A percentile compares a stretch with the other conserved stretches of the same genome.
Evolutionary conservation across 345 rosid species (phyloP).

Genomic region (Salix brachista): DNA sequence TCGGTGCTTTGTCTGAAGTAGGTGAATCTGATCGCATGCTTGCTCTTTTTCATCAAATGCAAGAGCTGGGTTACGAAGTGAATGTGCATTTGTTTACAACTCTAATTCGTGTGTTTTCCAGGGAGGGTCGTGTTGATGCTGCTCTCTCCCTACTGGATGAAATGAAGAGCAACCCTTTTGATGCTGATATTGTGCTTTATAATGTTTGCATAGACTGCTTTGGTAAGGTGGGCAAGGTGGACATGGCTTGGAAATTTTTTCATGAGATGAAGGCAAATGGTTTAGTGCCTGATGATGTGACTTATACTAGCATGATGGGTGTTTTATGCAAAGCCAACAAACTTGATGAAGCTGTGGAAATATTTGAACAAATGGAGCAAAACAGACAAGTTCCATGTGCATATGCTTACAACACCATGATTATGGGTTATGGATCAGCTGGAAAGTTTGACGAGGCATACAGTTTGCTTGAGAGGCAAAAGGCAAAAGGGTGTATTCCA

Average conservation of each 20-base stretch:
- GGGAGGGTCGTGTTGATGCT: slow-evolving; percentile 72
- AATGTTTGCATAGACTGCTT: slow-evolving; percentile 95
- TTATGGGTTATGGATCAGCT: slow-evolving; percentile 87
- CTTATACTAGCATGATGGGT: slow-evolving; percentile 86
- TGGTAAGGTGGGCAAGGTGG: slow-evolving; percentile 84
- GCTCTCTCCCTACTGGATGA: slow-evolving; percentile 86
- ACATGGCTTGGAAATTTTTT: slow-evolving; percentile 98
- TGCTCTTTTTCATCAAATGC: slow-evolving; percentile 82
- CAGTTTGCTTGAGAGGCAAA: slow-evolving; percentile 72
- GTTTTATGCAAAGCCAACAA: slow-evolving; percentile 78
- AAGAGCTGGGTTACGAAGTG: slow-evolving; percentile 90
- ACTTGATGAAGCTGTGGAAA: slow-evolving; percentile 75
- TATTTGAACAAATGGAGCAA: slow-evolving; percentile 77
- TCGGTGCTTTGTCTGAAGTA: slow-evolving; percentile 69
- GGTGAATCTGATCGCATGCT: slow-evolving; percentile 67
- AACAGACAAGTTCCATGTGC: slow-evolving; percentile 69
- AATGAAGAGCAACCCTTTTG: slow-evolving; percentile 71
- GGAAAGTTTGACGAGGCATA: slow-evolving; percentile 86
- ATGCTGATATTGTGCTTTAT: slow-evolving; percentile 82
- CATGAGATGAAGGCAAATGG: slow-evolving; percentile 76
- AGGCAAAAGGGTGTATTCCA: slow-evolving; percentile 83
- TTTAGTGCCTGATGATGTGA: slow-evolving; percentile 80
- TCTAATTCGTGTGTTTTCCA: slow-evolving; percentile 72
- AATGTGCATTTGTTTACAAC: slow-evolving; percentile 82
- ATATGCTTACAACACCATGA: slow-evolving; percentile 93